Percentiles rank a stretch among this genome's conserved stretches.
These are phyloP conservation scores for Penicillium sclerotigenum DNA, from an alignment of 2,329 filamentous ascomycete genomes.

Conservation along the genomic window DNA sequence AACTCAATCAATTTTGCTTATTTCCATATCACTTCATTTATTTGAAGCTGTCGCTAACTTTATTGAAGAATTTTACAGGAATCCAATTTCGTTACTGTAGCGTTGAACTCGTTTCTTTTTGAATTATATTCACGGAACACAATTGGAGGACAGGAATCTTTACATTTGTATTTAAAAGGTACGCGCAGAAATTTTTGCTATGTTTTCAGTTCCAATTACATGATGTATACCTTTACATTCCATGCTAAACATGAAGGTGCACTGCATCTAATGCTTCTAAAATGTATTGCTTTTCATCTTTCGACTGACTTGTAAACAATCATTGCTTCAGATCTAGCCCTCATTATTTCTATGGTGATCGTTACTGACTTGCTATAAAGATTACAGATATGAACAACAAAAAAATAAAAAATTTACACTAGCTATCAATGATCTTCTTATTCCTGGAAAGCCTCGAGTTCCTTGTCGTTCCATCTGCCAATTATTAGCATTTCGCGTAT, in stretches of 20 bases:
- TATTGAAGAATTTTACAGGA: slow-evolving; percentile 16
- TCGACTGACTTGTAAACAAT: slow-evolving; percentile 52
- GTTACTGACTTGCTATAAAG: slow-evolving; percentile 30
- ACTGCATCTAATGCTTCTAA: slow-evolving; percentile 51
- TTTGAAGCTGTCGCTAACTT: slow-evolving; percentile 27
- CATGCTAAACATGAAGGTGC: slow-evolving; percentile 62
- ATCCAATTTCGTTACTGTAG: background rate
- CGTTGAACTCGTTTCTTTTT: background rate
- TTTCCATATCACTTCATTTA: slow-evolving; percentile 8
- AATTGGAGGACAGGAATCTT: background rate
- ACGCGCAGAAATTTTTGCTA: slow-evolving; percentile 19
- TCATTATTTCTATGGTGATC: slow-evolving; percentile 23
- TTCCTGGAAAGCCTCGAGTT: slow-evolving; percentile 44
- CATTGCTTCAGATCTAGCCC: slow-evolving; percentile 13
- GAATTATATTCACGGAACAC: background rate
- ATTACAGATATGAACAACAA: slow-evolving; percentile 9
- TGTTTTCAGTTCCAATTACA: slow-evolving; percentile 27
- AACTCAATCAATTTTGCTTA: slow-evolving; percentile 23
- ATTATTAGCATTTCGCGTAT: slow-evolving; percentile 22
- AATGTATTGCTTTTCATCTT: slow-evolving; percentile 65
- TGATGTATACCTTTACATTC: slow-evolving; percentile 57
- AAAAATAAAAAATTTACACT: slow-evolving; percentile 1
- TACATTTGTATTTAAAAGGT: slow-evolving; percentile 21
- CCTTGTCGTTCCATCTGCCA: slow-evolving; percentile 46
- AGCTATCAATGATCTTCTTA: slow-evolving; percentile 20